Percentiles rank a stretch among this genome's conserved stretches.
Evolutionary conservation across 139 green algal species (phyloP).

Genomic region (Tetradesmus lagerheimii): DNA sequence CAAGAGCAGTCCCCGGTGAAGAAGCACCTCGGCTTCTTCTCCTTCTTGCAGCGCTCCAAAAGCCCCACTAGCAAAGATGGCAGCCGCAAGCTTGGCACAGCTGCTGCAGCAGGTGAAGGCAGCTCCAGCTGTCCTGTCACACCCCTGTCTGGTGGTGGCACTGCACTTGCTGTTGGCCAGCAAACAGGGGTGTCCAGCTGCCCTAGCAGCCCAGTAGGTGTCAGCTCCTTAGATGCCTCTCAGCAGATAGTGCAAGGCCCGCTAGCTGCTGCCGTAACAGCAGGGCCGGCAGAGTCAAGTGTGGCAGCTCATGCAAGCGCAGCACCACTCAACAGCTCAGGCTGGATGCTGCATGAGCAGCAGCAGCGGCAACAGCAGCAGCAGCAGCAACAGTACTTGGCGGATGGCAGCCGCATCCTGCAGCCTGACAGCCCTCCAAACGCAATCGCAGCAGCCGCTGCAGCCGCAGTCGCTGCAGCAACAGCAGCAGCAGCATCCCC

Average conservation of each 20-base stretch:
- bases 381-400: neutral
- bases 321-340: neutral
- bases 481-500: slow-evolving; percentile 25
- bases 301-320: neutral
- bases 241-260: neutral
- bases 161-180: neutral
- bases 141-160: neutral
- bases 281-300: neutral
- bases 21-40: neutral
- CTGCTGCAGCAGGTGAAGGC: neutral
- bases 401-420: neutral
- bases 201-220: neutral
- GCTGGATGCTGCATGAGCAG: neutral
- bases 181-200: neutral
- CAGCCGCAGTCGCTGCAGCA: neutral
- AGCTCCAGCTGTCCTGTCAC: neutral
- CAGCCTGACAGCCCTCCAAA: neutral
- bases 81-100: neutral
- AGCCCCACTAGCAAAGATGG: neutral
- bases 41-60: neutral
- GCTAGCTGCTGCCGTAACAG: neutral
- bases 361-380: slow-evolving; percentile 11
- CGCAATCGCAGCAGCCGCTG: neutral
- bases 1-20: neutral
- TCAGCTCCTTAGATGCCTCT: neutral